These are phyloP conservation scores for Lactarius deliciosus DNA, from an alignment of 768 basidiomycete genomes.

Conservation along the genomic window DNA sequence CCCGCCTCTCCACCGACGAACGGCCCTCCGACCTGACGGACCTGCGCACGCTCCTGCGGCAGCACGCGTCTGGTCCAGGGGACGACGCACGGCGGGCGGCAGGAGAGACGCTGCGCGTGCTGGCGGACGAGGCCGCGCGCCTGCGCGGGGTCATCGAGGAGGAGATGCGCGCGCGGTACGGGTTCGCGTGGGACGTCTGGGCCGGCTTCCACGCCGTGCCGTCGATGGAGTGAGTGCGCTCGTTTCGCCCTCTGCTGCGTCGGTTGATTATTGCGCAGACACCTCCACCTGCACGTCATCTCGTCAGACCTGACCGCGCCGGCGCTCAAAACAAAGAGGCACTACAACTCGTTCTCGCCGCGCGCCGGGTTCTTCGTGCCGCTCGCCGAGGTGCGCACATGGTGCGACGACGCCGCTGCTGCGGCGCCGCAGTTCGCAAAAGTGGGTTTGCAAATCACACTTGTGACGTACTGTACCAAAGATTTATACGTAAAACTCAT, in stretches of 20 bases:
- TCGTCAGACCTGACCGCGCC: constrained; percentile 74
- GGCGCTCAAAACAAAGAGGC: constrained; percentile 80
- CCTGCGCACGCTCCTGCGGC: constrained; percentile 17
- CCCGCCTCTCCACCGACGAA: constrained; percentile 44
- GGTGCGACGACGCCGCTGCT: constrained; percentile 49
- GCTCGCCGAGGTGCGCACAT: constrained; percentile 72
- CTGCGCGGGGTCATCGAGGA: constrained; percentile 63
- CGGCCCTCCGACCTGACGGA: background rate
- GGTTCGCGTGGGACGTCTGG: constrained; percentile 76
- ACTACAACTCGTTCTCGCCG: constrained; percentile 90
- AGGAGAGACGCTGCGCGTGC: constrained; percentile 43
- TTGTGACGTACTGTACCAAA: too few species aligned
- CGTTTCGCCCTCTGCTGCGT: too few species aligned
- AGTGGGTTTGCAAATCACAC: constrained; percentile 40
- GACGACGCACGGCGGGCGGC: constrained; percentile 26
- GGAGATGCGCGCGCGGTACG: constrained; percentile 77
- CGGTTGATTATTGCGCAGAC: constrained; percentile 42
- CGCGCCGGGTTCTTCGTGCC: constrained; percentile 80
- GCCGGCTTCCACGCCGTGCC: constrained; percentile 83
- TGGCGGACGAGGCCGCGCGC: constrained; percentile 56
- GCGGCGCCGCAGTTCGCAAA: constrained; percentile 47
- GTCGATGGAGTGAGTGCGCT: constrained; percentile 70
- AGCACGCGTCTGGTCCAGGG: constrained; percentile 39
- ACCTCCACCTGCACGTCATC: constrained; percentile 83
- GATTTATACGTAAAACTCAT: too few species aligned